Evolutionary conservation across 257 asterid species (phyloP), one percentile per base, ranked within the genome.

Genomic region (Vinca minor): DNA sequence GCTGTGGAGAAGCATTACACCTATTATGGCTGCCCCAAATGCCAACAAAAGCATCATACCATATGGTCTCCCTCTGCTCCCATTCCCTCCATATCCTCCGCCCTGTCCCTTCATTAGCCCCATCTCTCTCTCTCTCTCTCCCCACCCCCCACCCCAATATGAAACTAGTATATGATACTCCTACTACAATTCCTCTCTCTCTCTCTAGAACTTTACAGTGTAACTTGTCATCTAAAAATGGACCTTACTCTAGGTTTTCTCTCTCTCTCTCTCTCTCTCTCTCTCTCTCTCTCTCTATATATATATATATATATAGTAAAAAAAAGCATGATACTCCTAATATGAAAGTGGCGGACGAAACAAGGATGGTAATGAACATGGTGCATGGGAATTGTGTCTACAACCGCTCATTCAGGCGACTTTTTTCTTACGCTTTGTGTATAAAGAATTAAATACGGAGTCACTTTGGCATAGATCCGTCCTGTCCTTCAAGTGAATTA

Each of bases 1-100:
- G 74, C 76, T 78, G 53, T 89, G 89, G 45, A 82, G 64, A 9
- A 79, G 78, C 84, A 84, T 77, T 8, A 83, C 64, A 0, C 88
- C 96, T 38, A 83, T 41, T 1, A 84, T 18, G 2, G 83, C 88
- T 21, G 78, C 83, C 17, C 88, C 84, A 62, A 83, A 78, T 13
- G 85, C 80, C 46, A 81, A 59, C 67, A 82, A 21, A 52, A 84
- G 61, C 61, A 84, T 53, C 65, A 71, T 59, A 28, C 77, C 76
- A 38, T 76, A 81, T 55, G 72, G 75, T 48, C 79, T 77, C 46
- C 82, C 81, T 71, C 76, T 69, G 64, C 49, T 73, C 42, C 71
- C 73, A 11, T 62, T 52, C 55, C 38, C 7, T 3, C 66, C 67
- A 65, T 76, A 36, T 63, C 71, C 67, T 59, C 55, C 42, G 52